Evolutionary conservation across 768 basidiomycete species (phyloP).

Genomic region (Leccinum longicurvipes): DNA sequence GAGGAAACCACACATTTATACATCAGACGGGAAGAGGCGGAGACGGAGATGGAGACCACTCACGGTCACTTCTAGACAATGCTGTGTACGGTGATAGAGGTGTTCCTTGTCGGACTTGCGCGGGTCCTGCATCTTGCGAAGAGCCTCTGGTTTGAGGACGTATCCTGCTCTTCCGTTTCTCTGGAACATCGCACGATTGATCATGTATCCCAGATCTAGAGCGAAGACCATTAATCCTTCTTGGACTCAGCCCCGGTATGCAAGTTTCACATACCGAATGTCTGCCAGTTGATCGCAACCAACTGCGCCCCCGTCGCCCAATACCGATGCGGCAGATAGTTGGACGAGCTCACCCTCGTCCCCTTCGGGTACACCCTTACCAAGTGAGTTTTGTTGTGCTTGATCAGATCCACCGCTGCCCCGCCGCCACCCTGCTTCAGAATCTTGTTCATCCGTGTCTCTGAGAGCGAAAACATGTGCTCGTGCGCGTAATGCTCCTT

Average conservation of each 20-base stretch:
- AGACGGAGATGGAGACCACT: constrained; percentile 11
- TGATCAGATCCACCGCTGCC: constrained; percentile 59
- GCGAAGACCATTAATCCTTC: not conserved
- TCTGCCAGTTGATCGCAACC: constrained; percentile 97
- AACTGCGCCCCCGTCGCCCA: constrained; percentile 90
- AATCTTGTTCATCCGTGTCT: constrained; percentile 73
- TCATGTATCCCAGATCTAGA: constrained; percentile 82
- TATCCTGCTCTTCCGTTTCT: constrained; percentile 87
- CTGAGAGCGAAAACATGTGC: constrained; percentile 92
- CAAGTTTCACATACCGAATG: constrained; percentile 62
- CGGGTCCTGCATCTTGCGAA: constrained; percentile 51
- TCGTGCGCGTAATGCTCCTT: constrained; percentile 81
- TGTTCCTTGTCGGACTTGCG: constrained; percentile 61
- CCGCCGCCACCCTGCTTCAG: constrained; percentile 55
- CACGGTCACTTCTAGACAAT: constrained; percentile 65
- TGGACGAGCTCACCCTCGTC: constrained; percentile 73
- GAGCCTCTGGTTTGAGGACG: constrained; percentile 80
- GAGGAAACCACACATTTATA: not conserved
- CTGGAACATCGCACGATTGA: constrained; percentile 96
- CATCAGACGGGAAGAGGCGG: not conserved
- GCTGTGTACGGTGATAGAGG: constrained; percentile 49
- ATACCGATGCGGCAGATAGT: constrained; percentile 84
- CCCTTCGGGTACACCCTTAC: constrained; percentile 88
- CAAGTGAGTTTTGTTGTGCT: constrained; percentile 81
- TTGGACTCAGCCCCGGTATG: not conserved